Evolutionary conservation across 495 filamentous ascomycete species (phyloP), one percentile per base, ranked within the genome.

Genomic region (Darksidea phi): DNA sequence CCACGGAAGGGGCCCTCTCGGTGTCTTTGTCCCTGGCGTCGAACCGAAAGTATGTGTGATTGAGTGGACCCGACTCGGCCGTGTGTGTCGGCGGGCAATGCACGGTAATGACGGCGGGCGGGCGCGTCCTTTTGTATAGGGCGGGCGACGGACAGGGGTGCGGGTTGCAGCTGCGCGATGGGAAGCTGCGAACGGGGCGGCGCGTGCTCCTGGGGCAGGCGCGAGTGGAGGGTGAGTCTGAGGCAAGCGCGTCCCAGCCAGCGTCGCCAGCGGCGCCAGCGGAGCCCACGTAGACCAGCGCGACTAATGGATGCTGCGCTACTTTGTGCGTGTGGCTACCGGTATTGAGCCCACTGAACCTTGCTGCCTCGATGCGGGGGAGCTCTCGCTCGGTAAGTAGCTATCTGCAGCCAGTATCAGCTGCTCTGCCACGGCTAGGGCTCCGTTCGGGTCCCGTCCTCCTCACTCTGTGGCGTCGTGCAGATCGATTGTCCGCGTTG

Each of bases 71-170:
- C 15, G 41, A 20, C 41, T 4, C 13, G 13, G 41, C 7, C 15
- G 13, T 15, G 15, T 6, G 41, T 43, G 18, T 43, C 18, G 41
- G 41, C 41, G 41, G 12, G 25, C 46, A 41, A 5, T 41, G 17
- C 18, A 18, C 42, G 10, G 17, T 15, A 17, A 18, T 34, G 24
- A 25, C 15, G 49, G 24, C 15, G n/a, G 41, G 41, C 15, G 28
- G 42, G 38, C 20, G 2, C 41, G 11, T 58, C 48, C 55, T 58
- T 15, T 58, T 57, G 54, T 57, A 32, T 57, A 41, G 12, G 43
- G 13, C 15, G 25, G 34, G 37, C 17, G 21, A 18, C 49, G 12
- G 12, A 32, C 53, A 46, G 53, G 53, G 53, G 53, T 57, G 37
- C n/a, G 2, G 53, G 53, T 26, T 41, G 41, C 25, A 24, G 53